Base-by-base conservation (phyloP, 768 basidiomycete genomes). In the Hypholoma sublateritium region DNA sequence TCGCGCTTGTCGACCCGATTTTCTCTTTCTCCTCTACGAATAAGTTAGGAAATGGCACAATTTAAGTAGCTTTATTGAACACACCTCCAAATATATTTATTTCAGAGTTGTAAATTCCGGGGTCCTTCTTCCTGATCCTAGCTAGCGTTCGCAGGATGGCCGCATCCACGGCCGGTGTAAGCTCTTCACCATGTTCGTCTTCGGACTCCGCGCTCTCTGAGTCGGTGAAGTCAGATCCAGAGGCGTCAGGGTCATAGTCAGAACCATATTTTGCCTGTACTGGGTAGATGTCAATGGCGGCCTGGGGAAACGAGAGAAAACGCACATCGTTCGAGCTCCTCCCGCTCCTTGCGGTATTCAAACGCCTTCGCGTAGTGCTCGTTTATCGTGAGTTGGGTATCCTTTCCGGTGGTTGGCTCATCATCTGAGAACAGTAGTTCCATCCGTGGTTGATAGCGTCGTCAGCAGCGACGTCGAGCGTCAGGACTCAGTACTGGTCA, bases 171-270 rank as follows among this genome's bases (percentile, higher is more conserved):
- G 87, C 88, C 4, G 95, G 94, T 0, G 95, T 98, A 50, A 98
- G 82, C 69, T 98, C 92, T 63, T 93, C 93, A 13, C 95, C 97
- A 56, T 96, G 91, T 66, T 95, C 91, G 68, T 98, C 95, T 67
- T 98, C 95, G 1, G 85, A 85, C 64, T 93, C 91, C 42, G 84
- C 87, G 25, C 82, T 81, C 67, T 93, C 90, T 0, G 87, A 89
- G 65, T 89, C 88, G 6, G 78, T 77, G 4, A 68, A 68, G n/a
- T 77, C 77, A 2, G 59, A 53, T 12, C 80, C 84, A 16, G 77
- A 77, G 1, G 75, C 79, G 17, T 73, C 74, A 12, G 79, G 77
- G 35, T 86, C 85, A 37, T 73, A 74, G 66, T 91, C 88, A 0
- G 89, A 89, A 19, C 91, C 89, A 69, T 95, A 93, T 72, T 94